phyloP scores from a whole-genome alignment of 768 basidiomycete species.

The Pholiota microspora region DNA sequence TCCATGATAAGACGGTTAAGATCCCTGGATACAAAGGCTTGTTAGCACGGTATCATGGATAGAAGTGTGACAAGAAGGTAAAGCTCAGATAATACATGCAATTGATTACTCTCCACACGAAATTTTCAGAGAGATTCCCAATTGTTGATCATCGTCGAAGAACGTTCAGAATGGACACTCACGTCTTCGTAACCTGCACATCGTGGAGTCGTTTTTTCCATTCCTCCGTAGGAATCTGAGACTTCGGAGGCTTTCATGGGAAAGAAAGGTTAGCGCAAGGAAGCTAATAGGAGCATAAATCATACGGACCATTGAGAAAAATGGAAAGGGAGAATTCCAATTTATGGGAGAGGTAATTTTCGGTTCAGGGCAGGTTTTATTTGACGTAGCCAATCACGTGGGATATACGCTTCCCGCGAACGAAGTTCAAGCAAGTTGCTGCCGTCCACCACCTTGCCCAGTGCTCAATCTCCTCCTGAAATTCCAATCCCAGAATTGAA shows the following conservation, averaged over 20 bases:
- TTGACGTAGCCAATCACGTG: constrained; percentile 12
- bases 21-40: constrained; percentile 55
- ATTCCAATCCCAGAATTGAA: not conserved
- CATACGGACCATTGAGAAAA: constrained; percentile 34
- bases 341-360: constrained; percentile 25
- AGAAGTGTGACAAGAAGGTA: constrained; percentile 21
- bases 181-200: constrained; percentile 86
- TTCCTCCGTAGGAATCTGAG: constrained; percentile 69
- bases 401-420: not conserved
- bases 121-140: constrained; percentile 99
- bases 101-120: constrained; percentile 62
- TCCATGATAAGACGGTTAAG: constrained; percentile 94
- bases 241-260: constrained; percentile 45
- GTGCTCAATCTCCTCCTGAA: not conserved
- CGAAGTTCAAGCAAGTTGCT: no score
- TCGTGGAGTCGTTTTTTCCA: constrained; percentile 85
- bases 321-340: constrained; percentile 16
- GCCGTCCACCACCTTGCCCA: no score
- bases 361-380: constrained; percentile 34
- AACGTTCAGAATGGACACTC: constrained; percentile 42
- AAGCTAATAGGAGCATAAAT: constrained; percentile 7
- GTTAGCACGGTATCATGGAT: constrained; percentile 20
- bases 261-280: constrained; percentile 8
- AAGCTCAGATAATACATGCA: constrained; percentile 89
- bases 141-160: constrained; percentile 62